These are phyloP conservation scores for Amanita phalloides DNA, from an alignment of 768 basidiomycete genomes.

Conservation along the genomic window DNA sequence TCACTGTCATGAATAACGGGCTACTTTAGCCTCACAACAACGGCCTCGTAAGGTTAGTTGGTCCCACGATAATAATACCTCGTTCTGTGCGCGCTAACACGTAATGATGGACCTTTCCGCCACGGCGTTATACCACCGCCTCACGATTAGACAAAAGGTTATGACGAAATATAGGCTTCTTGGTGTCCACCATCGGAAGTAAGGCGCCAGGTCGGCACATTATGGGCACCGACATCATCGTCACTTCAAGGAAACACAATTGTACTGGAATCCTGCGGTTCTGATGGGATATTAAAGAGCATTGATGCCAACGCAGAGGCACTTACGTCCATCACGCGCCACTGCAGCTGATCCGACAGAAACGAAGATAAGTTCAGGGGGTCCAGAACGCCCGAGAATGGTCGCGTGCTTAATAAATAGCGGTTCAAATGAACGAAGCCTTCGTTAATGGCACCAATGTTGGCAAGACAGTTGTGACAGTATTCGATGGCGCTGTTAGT, in stretches of 20 bases:
- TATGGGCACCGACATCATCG: conserved; percentile 8
- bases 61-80: no score
- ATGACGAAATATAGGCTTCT: neutral
- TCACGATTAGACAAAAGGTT: neutral
- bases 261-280: conserved; percentile 1
- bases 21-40: no score
- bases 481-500: conserved; percentile 20
- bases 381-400: conserved; percentile 18
- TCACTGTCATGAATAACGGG: no score
- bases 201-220: conserved; percentile 8
- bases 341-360: conserved; percentile 26
- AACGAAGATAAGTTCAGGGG: conserved; percentile 16
- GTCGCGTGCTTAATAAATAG: conserved; percentile 24
- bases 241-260: conserved; percentile 10
- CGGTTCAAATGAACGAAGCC: conserved; percentile 35
- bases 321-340: conserved; percentile 31
- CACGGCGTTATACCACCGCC: no score
- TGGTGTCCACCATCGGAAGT: neutral
- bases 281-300: conserved; percentile 1
- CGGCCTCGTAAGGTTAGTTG: no score
- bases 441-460: conserved; percentile 21
- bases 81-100: no score
- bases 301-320: neutral
- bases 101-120: no score
- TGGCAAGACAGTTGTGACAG: conserved; percentile 29